Evolutionary conservation across 179 eudicot genomes (phyloP), one percentile per base, ranked within the genome.

Genomic region (Corrigiola litoralis): DNA sequence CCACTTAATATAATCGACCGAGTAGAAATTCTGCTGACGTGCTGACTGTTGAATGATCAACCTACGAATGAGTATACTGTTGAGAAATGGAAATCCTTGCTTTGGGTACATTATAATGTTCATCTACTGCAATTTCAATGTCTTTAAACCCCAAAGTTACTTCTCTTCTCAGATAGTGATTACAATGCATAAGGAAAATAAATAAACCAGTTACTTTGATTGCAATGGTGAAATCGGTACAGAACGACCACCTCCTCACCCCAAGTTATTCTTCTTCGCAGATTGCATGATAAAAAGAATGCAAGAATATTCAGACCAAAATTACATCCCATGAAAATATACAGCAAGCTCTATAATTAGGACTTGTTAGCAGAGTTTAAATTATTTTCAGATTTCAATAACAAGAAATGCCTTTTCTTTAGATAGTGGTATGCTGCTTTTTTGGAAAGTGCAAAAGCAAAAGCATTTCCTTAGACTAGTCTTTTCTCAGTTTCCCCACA

Each of bases 401-500:
- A 12, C 41, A 64, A 48, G 31, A 51, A 52, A 14, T 33, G 23
- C 8, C 60, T 41, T 29, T 58, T 49, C 45, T 50, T 74, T 32
- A 32, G 58, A 58, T 41, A 52, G 42, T 64, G 38, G 66, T 29
- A 57, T 68, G 47, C 51, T 49, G 34, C 45, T 63, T 68, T 74
- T 63, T 68, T 55, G 69, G n/a, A 74, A 74, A 69, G 70, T 41
- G 74, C 16, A 74, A 70, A 70, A 70, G 75, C 63, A 37, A 75
- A 68, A 58, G 63, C 42, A 34, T 52, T 23, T 47, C n/a, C 38
- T 58, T 61, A 8, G 14, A 10, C 9, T 16, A 6, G 31, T 38
- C 33, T 49, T 58, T 23, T n/a, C 51, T 13, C 46, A 53, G 36
- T 66, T 31, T 11, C 25, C 57, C 59, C 78, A 69, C 57, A 74